These are phyloP conservation scores for Clohesyomyces aquaticus DNA, from an alignment of 495 filamentous ascomycete genomes.

Conservation along the genomic window DNA sequence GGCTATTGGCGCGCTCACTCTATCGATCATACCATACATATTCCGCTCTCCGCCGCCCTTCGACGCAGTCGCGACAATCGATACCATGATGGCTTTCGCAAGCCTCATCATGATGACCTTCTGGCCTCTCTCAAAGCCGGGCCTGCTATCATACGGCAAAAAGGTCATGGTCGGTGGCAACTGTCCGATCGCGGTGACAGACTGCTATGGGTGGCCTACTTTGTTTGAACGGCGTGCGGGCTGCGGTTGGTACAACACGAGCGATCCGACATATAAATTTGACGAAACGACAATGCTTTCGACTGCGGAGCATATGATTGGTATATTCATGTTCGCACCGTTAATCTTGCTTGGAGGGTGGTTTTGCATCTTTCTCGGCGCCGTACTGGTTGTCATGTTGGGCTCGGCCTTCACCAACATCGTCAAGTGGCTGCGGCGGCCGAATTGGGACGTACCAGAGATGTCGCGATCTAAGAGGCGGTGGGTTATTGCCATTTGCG, in stretches of 20 bases:
- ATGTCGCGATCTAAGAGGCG: slow-evolving; percentile 15
- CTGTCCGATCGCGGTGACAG: slow-evolving; percentile 14
- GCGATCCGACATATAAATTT: slow-evolving; percentile 16
- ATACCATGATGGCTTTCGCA: slow-evolving; percentile 16
- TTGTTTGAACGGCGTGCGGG: slow-evolving; percentile 11
- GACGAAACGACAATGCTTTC: slow-evolving; percentile 19
- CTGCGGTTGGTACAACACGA: slow-evolving; percentile 16
- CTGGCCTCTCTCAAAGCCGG: slow-evolving; percentile 9
- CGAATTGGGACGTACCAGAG: slow-evolving; percentile 17
- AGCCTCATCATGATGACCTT: slow-evolving; percentile 17
- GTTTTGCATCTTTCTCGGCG: slow-evolving; percentile 18
- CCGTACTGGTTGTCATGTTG: slow-evolving; percentile 11
- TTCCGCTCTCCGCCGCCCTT: slow-evolving; percentile 17
- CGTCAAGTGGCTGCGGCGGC: slow-evolving; percentile 16
- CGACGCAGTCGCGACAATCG: slow-evolving; percentile 14
- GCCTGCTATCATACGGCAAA: slow-evolving; percentile 13
- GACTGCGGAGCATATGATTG: slow-evolving; percentile 15
- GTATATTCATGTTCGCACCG: slow-evolving; percentile 13
- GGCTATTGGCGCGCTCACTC: slow-evolving; percentile 14
- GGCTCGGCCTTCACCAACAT: slow-evolving; percentile 16
- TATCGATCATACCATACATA: slow-evolving; percentile 21
- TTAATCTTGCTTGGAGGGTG: slow-evolving; percentile 20
- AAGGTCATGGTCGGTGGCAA: slow-evolving; percentile 14
- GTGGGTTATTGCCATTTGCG: slow-evolving; percentile 16
- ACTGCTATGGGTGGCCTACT: slow-evolving; percentile 16